These are phyloP conservation scores for Pseudocercospora eumusae DNA, from an alignment of 2,329 filamentous ascomycete species.

Conservation along the genomic window DNA sequence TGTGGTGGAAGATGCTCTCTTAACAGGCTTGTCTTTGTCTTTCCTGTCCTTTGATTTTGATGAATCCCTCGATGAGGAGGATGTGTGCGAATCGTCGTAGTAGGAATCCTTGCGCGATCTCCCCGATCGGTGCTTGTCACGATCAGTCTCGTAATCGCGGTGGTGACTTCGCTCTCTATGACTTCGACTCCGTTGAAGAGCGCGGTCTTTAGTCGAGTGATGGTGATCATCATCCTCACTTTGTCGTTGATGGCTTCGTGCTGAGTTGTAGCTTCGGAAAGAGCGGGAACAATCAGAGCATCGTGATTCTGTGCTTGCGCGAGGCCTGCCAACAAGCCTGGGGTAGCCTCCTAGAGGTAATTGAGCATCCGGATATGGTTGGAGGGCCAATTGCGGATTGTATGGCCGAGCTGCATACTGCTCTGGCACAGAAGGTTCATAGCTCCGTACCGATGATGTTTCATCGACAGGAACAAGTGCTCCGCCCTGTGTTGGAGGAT, in stretches of 20 bases:
- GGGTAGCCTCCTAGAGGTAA: conserved; percentile 17
- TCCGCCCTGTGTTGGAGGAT: neutral
- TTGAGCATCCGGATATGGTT: conserved; percentile 1
- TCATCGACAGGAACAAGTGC: neutral
- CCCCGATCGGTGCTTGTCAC: conserved; percentile 3
- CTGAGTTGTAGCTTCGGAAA: conserved; percentile 7
- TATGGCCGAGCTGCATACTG: neutral
- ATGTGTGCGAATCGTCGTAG: conserved; percentile 2
- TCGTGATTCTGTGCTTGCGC: conserved; percentile 15
- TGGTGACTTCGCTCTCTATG: conserved; percentile 4
- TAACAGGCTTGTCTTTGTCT: neutral
- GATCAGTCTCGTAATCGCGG: conserved; percentile 4
- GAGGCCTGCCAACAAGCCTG: conserved; percentile 9
- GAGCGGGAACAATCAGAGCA: conserved; percentile 12
- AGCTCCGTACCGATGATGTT: conserved; percentile 1
- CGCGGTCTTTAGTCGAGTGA: neutral
- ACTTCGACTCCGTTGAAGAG: conserved; percentile 2
- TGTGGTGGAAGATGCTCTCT: conserved; percentile 2
- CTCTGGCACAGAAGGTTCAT: conserved; percentile 2
- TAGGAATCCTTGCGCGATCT: conserved; percentile 4
- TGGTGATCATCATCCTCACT: conserved; percentile 13
- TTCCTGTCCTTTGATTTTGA: conserved; percentile 6
- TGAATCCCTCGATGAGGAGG: conserved; percentile 3
- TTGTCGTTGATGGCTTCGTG: neutral
- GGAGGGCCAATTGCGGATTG: conserved; percentile 1